Conservation (phyloP, 1,139 yeast genomes). For the Suhomyces ambrosiae region DNA sequence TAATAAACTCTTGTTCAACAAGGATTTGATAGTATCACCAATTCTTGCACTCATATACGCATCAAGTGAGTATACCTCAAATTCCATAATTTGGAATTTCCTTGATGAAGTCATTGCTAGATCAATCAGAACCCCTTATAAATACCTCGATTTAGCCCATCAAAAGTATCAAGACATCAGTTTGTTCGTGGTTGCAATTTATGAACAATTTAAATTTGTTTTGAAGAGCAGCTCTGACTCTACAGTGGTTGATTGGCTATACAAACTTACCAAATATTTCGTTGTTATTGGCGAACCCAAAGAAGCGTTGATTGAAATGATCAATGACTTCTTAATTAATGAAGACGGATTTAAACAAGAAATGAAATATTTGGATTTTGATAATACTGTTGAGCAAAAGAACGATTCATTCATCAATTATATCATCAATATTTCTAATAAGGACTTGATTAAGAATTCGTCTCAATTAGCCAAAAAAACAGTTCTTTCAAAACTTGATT, state of each 20-base stretch:
- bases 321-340: constrained; percentile 22
- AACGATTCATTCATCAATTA: constrained; percentile 24
- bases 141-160: constrained; percentile 71
- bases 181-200: constrained; percentile 64
- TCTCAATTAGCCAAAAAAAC: constrained; percentile 11
- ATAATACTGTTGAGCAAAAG: constrained; percentile 1
- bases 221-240: constrained; percentile 11
- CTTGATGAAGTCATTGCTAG: constrained; percentile 77
- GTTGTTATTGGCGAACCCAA: constrained; percentile 57
- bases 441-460: constrained; percentile 17
- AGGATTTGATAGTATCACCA: constrained; percentile 47
- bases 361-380: constrained; percentile 6
- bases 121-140: constrained; percentile 73
- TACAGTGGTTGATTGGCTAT: constrained; percentile 50
- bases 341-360: constrained; percentile 9
- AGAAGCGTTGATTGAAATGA: constrained; percentile 29
- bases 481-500: constrained; percentile 39
- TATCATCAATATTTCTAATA: constrained; percentile 25
- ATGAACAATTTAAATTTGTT: constrained; percentile 73
- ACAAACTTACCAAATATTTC: constrained; percentile 45
- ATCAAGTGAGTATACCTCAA: constrained; percentile 17
- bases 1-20: constrained; percentile 46
- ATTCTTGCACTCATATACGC: constrained; percentile 45
- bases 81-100: constrained; percentile 47
- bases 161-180: constrained; percentile 47